Conservation (phyloP, 1,284 basidiomycete species). For the Paramarasmius palmivorus region DNA sequence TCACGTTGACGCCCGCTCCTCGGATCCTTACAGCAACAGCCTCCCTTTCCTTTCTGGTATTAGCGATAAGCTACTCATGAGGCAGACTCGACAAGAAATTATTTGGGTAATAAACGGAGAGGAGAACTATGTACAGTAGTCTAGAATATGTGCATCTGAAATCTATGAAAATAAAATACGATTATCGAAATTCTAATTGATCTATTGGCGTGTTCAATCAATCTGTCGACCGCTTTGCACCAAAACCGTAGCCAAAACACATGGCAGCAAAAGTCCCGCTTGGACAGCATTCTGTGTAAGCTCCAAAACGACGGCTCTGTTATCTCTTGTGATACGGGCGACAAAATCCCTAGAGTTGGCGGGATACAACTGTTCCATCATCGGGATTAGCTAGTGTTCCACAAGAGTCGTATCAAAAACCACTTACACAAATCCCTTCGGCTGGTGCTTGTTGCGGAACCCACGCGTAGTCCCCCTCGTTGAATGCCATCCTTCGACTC, state of each 20-base stretch:
- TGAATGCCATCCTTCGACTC: conserved; percentile 12
- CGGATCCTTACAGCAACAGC: too few species aligned
- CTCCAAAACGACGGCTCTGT: conserved; percentile 28
- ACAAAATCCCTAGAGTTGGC: conserved; percentile 18
- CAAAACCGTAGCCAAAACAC: conserved; percentile 28
- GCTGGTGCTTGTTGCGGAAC: conserved; percentile 2
- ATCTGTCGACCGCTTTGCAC: conserved; percentile 28
- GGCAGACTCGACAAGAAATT: too few species aligned
- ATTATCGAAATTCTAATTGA: too few species aligned
- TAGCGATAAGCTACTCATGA: too few species aligned
- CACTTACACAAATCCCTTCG: conserved; percentile 11
- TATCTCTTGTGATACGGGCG: conserved; percentile 25
- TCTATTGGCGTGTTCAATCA: conserved; percentile 21
- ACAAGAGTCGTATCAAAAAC: neutral
- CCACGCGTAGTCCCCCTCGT: conserved; percentile 14
- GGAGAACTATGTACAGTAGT: too few species aligned
- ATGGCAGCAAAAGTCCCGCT: conserved; percentile 27
- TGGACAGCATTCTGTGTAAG: conserved; percentile 27
- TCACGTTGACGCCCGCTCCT: too few species aligned
- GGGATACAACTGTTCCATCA: conserved; percentile 21
- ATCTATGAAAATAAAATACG: too few species aligned
- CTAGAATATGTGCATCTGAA: too few species aligned
- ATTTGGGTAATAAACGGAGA: too few species aligned
- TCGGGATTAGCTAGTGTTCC: neutral
- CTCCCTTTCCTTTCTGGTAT: too few species aligned